Conservation (phyloP, 2,329 filamentous ascomycete genomes). For the Fusarium chlamydosporum region DNA sequence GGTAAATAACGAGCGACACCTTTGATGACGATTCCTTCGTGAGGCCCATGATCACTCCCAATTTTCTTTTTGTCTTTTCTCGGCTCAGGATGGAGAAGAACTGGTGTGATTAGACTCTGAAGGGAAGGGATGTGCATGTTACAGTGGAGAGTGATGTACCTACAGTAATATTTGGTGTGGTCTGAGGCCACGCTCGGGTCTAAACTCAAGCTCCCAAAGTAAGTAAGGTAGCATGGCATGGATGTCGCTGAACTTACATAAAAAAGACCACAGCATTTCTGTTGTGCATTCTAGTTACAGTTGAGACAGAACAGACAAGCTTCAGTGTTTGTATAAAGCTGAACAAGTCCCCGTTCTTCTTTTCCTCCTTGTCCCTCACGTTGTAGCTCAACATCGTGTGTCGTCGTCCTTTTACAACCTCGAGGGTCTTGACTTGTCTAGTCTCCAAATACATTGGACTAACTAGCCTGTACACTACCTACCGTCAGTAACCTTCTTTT, state of each 20-base stretch:
- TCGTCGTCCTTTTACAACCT: not conserved
- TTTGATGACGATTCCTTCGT: conserved; percentile 29
- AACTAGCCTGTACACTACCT: conserved; percentile 15
- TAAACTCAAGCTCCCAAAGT: not conserved
- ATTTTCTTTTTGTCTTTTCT: not conserved
- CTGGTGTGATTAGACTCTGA: conserved; percentile 8
- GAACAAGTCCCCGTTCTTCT: not conserved
- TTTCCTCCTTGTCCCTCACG: not conserved
- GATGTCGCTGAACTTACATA: conserved; percentile 16
- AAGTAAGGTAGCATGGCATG: not conserved
- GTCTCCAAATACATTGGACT: conserved; percentile 35
- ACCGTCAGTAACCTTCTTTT: conserved; percentile 3
- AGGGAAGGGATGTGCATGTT: conserved; percentile 29
- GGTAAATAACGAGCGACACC: conserved; percentile 14
- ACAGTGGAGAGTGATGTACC: conserved; percentile 5
- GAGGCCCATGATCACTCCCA: conserved; percentile 2
- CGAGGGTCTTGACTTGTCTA: conserved; percentile 1
- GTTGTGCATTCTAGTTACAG: conserved; percentile 13
- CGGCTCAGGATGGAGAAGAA: not conserved
- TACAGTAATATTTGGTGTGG: conserved; percentile 3
- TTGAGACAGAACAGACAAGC: conserved; percentile 3
- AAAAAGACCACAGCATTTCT: conserved; percentile 15
- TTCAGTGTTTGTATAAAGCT: conserved; percentile 20
- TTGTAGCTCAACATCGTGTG: conserved; percentile 14
- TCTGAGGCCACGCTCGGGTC: conserved; percentile 1